These are phyloP conservation scores for Cyathus striatus DNA, from an alignment of 768 basidiomycete genomes.

Conservation along the genomic window DNA sequence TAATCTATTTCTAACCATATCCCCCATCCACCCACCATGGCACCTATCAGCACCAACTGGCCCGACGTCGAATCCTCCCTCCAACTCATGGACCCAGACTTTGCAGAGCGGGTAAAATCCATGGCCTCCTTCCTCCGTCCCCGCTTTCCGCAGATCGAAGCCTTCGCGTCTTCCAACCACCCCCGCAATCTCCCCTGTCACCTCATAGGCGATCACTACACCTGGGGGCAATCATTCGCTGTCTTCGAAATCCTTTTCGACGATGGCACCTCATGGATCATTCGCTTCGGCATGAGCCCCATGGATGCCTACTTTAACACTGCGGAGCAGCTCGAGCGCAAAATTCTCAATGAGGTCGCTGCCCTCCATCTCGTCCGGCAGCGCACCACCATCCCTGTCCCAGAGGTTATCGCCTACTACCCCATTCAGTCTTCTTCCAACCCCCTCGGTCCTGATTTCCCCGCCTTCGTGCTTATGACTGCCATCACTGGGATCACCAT, in stretches of 20 bases:
- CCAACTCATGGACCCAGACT: slow-evolving; percentile 26
- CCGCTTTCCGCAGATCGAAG: slow-evolving; percentile 21
- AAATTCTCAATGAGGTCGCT: slow-evolving; percentile 39
- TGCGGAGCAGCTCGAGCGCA: slow-evolving; percentile 34
- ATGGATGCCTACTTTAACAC: slow-evolving; percentile 38
- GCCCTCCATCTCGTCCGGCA: slow-evolving; percentile 33
- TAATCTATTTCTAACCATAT: not conserved
- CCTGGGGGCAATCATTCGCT: slow-evolving; percentile 36
- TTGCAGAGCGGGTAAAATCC: slow-evolving; percentile 26
- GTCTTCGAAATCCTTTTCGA: slow-evolving; percentile 32
- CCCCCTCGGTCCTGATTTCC: slow-evolving; percentile 30
- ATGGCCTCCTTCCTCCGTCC: slow-evolving; percentile 29
- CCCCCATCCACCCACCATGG: slow-evolving; percentile 8
- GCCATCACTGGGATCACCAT: slow-evolving; percentile 34
- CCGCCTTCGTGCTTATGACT: slow-evolving; percentile 37
- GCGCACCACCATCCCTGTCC: slow-evolving; percentile 36
- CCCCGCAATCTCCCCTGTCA: slow-evolving; percentile 21
- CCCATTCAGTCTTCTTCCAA: slow-evolving; percentile 25
- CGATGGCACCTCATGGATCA: slow-evolving; percentile 30
- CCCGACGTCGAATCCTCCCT: slow-evolving; percentile 30
- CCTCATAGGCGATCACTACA: slow-evolving; percentile 27
- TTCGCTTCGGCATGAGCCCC: slow-evolving; percentile 34
- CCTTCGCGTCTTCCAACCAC: slow-evolving; percentile 28
- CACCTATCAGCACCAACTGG: slow-evolving; percentile 34
- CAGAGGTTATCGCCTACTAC: slow-evolving; percentile 30